phyloP scores from a whole-genome alignment of 805 yeast genomes.

The Komagataella mondaviorum region DNA sequence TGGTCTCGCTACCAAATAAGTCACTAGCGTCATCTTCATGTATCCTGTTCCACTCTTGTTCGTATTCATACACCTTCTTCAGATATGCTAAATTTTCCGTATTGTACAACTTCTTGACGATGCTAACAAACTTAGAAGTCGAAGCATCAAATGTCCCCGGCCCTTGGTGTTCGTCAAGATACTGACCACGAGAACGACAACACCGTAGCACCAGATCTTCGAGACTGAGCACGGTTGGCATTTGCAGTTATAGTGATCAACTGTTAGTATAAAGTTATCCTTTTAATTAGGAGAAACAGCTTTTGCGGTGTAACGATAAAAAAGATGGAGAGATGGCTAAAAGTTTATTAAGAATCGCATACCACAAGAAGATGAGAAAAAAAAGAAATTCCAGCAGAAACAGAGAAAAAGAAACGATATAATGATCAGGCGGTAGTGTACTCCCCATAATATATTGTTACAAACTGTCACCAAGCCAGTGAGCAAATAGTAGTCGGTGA shows the following conservation, averaged over 20 bases:
- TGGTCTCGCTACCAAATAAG: not conserved
- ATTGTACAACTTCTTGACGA: not conserved
- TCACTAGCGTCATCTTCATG: not conserved
- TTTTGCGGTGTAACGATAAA: not conserved
- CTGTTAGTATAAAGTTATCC: not conserved
- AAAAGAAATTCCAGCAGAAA: not conserved
- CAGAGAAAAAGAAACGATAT: not conserved
- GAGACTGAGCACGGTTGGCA: not conserved
- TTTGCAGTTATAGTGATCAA: not conserved
- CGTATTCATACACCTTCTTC: not conserved
- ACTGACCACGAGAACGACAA: not conserved
- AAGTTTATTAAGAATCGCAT: not conserved
- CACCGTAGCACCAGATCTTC: not conserved
- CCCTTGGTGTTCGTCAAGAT: not conserved
- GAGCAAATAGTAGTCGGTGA: not conserved
- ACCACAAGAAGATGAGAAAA: not conserved
- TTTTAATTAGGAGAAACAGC: not conserved
- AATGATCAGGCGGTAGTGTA: not conserved
- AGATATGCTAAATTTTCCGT: not conserved
- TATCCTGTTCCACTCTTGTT: not conserved
- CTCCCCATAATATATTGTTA: not conserved
- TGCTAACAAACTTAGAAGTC: not conserved
- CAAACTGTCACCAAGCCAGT: not conserved
- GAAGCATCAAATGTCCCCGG: not conserved
- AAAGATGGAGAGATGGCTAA: not conserved